Evolutionary conservation across 257 asterid genomes (phyloP).

Genomic region (Hygrophila difformis): DNA sequence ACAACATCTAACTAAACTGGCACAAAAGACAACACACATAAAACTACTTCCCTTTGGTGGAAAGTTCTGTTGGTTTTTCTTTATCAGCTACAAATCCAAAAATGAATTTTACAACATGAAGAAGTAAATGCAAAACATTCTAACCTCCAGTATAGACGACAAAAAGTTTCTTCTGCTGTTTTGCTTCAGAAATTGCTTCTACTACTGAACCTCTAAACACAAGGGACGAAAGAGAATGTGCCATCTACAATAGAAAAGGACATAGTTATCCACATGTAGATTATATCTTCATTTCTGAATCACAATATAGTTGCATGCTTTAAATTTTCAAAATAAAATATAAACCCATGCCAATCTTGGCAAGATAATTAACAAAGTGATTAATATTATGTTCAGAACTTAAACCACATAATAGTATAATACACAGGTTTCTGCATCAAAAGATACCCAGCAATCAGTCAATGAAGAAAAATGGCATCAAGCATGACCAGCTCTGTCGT

Average conservation of each 20-base stretch:
- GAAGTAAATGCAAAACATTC: slow-evolving; percentile 13
- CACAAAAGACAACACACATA: too few species aligned
- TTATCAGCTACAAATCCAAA: neutral
- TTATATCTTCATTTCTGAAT: neutral
- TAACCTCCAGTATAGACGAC: slow-evolving; percentile 76
- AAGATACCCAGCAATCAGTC: too few species aligned
- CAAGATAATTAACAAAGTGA: neutral
- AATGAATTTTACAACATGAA: slow-evolving; percentile 8
- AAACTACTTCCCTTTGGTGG: neutral
- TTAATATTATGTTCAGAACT: neutral
- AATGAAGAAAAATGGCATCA: too few species aligned
- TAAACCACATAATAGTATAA: neutral
- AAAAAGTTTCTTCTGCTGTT: slow-evolving; percentile 78
- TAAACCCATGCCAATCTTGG: neutral
- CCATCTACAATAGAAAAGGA: slow-evolving; percentile 47
- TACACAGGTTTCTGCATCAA: too few species aligned
- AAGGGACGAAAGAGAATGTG: slow-evolving; percentile 56
- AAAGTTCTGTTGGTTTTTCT: neutral
- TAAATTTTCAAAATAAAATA: neutral
- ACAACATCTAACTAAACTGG: too few species aligned
- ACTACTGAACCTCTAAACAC: slow-evolving; percentile 67
- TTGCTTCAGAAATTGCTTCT: slow-evolving; percentile 83
- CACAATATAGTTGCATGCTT: neutral
- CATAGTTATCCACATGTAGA: neutral
- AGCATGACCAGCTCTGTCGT: too few species aligned